Percentiles rank a stretch among this genome's conserved stretches.
phyloP scores from a whole-genome alignment of 2,329 filamentous ascomycete species.

The Paraphaeosphaeria minitans region DNA sequence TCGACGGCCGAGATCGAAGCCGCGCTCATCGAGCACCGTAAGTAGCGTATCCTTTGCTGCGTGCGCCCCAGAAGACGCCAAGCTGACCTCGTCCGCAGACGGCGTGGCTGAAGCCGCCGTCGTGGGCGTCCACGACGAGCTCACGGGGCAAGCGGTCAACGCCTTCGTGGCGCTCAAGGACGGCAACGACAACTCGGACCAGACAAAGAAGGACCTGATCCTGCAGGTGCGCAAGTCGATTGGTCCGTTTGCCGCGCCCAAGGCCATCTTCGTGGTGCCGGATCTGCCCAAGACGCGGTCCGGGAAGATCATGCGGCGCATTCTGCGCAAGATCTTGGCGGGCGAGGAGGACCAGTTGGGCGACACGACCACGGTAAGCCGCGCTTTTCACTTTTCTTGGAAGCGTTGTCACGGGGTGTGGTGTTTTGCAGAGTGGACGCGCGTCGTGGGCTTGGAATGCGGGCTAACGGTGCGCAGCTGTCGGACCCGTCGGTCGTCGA shows the following conservation, averaged over 20 bases:
- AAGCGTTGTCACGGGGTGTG: neutral
- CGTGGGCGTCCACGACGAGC: slow-evolving; percentile 88
- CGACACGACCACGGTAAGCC: slow-evolving; percentile 84
- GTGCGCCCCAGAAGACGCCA: neutral
- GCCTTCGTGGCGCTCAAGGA: slow-evolving; percentile 95
- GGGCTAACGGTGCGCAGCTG: slow-evolving; percentile 61
- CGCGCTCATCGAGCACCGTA: slow-evolving; percentile 87
- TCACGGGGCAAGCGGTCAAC: slow-evolving; percentile 96
- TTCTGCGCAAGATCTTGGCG: slow-evolving; percentile 94
- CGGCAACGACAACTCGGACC: slow-evolving; percentile 73
- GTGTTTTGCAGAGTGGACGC: slow-evolving; percentile 25
- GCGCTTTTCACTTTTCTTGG: slow-evolving; percentile 8
- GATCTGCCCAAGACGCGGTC: slow-evolving; percentile 97
- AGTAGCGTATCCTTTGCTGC: slow-evolving; percentile 18
- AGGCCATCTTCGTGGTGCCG: slow-evolving; percentile 86
- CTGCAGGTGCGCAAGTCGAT: slow-evolving; percentile 97
- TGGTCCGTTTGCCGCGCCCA: slow-evolving; percentile 94
- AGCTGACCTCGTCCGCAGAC: slow-evolving; percentile 48
- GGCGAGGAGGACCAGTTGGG: slow-evolving; percentile 97
- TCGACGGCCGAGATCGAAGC: slow-evolving; percentile 98
- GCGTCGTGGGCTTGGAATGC: slow-evolving; percentile 28
- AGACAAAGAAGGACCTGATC: slow-evolving; percentile 89
- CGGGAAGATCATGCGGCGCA: slow-evolving; percentile 98
- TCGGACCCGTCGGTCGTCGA: slow-evolving; percentile 88
- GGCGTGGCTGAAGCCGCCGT: slow-evolving; percentile 93